Evolutionary conservation across 306 rosid species (phyloP).

Genomic region (Sicyos baderoa): DNA sequence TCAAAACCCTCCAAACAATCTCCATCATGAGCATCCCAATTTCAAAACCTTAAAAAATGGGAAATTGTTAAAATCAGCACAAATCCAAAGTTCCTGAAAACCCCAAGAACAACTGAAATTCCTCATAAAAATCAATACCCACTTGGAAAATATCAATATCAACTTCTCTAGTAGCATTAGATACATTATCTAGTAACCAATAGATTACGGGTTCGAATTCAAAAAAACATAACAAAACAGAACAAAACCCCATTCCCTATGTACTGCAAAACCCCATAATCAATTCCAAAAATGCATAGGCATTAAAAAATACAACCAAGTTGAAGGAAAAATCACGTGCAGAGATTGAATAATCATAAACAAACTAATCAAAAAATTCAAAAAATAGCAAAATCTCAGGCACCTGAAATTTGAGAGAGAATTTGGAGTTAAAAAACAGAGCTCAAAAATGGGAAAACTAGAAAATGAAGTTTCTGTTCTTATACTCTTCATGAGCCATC

Average conservation of each 20-base stretch:
- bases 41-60: not conserved
- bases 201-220: too few relatives aligned
- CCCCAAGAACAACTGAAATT: not conserved
- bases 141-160: constrained; percentile 21
- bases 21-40: constrained; percentile 11
- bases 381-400: not conserved
- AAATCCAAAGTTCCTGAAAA: not conserved
- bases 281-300: constrained; percentile 15
- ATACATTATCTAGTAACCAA: too few relatives aligned
- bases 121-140: constrained; percentile 20
- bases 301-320: constrained; percentile 23
- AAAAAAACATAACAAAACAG: not conserved
- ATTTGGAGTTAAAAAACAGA: not conserved
- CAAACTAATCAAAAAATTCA: not conserved
- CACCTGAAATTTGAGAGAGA: not conserved
- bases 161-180: not conserved
- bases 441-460: constrained; percentile 6
- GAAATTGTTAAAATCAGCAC: not conserved
- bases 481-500: not conserved
- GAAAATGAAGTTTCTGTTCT: not conserved
- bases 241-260: constrained; percentile 7
- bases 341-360: constrained; percentile 14
- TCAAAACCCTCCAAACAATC: constrained; percentile 32
- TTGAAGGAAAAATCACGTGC: constrained; percentile 33
- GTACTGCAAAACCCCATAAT: not conserved